phyloP scores from a whole-genome alignment of 768 basidiomycete genomes.

The Tylopilus sp. region DNA sequence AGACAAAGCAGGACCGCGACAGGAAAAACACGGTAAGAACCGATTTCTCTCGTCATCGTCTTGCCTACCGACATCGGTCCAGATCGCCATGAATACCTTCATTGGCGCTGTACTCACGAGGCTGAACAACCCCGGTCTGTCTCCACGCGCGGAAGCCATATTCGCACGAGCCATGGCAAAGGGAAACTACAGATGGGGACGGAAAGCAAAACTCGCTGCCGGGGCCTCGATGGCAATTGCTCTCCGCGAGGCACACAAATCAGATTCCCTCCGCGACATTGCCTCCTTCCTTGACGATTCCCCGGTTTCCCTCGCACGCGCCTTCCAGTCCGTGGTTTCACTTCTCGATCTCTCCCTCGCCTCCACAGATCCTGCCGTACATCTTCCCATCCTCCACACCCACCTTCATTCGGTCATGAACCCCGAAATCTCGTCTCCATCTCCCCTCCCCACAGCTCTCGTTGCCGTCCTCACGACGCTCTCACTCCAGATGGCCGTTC shows the following conservation, averaged over 20 bases:
- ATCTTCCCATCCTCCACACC: slow-evolving; percentile 55
- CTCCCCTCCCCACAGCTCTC: slow-evolving; percentile 33
- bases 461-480: slow-evolving; percentile 37
- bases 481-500: slow-evolving; percentile 38
- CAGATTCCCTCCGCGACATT: slow-evolving; percentile 66
- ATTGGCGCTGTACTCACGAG: slow-evolving; percentile 58
- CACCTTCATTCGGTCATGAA: slow-evolving; percentile 44
- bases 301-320: slow-evolving; percentile 47
- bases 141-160: slow-evolving; percentile 61
- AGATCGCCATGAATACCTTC: slow-evolving; percentile 64
- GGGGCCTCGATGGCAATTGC: slow-evolving; percentile 70
- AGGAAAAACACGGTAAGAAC: slow-evolving; percentile 60
- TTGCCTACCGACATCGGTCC: slow-evolving; percentile 13
- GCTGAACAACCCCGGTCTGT: slow-evolving; percentile 56
- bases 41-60: slow-evolving; percentile 12
- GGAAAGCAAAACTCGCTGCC: slow-evolving; percentile 63
- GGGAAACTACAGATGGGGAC: slow-evolving; percentile 68
- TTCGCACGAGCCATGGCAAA: slow-evolving; percentile 66
- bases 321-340: slow-evolving; percentile 49
- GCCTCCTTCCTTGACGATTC: slow-evolving; percentile 62
- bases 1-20: slow-evolving; percentile 62
- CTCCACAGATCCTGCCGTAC: slow-evolving; percentile 54
- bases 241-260: slow-evolving; percentile 65
- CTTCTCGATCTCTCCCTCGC: slow-evolving; percentile 53
- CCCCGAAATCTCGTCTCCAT: slow-evolving; percentile 24